Base-by-base conservation (phyloP, 1,139 yeast genomes). In the Kodamaea arcana region DNA sequence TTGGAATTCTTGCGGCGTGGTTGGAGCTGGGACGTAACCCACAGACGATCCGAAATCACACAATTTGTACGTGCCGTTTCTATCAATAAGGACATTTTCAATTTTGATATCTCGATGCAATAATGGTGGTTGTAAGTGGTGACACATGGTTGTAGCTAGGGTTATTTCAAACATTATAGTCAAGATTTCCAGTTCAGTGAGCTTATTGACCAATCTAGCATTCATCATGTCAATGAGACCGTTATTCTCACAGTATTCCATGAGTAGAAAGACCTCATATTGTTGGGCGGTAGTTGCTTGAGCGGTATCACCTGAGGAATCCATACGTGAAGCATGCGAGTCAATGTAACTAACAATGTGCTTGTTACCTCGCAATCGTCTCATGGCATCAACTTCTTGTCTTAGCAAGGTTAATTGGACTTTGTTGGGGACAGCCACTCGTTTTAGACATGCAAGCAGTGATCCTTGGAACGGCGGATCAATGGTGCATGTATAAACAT, bases 31-130 rank as follows among this genome's bases (percentile, higher is more conserved):
- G 45, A 76, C 62, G 39, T 78, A 80, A 14, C 74, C 76, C 16
- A 90, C 83, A 0, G 95, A 85, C 1, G 97, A 87, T 1, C 99
- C 99, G 65, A 92, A 92, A 60, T 92, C 99, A 56, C 95, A 84
- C 27, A 92, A 64, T 58, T 90, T 92, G 59, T 76, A 94, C 34
- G 74, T 74, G 32, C 86, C 83, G 30, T 78, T 69, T 3, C 69
- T 75, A 47, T 87, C 84, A 21, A 92, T 82, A 43, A 92, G 70
- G 5, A 92, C 97, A 56, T 92, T 92, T 58, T 92, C 99, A 47
- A 94, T 90, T 62, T 92, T 92, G 49, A 92, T 82, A 61, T 92
- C 99, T 35, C 98, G 72, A 59, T 92, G 99, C 28, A 92, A 75
- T 48, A 92, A 68, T 1, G 95, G 90, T 10, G 87, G 90, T 30